Evolutionary conservation across 169 alveolate species (phyloP).

Genomic region (Plasmodium inui): DNA sequence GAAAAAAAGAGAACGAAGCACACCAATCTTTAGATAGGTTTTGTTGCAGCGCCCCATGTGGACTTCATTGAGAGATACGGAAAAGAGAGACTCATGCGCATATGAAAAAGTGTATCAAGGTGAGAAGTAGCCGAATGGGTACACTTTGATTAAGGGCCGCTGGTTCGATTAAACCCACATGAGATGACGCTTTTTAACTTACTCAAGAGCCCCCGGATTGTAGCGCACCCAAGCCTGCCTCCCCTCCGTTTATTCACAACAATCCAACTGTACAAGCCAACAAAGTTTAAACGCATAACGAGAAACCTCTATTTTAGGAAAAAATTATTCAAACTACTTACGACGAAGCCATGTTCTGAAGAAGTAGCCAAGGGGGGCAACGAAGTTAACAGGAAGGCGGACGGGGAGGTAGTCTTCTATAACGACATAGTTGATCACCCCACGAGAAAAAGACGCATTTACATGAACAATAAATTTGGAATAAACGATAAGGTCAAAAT

Average conservation of each 20-base stretch:
- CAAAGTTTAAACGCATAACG: slow-evolving; percentile 51
- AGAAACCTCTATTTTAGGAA: slow-evolving; percentile 57
- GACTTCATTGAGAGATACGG: not conserved
- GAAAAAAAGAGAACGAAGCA: not conserved
- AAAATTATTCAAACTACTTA: slow-evolving; percentile 37
- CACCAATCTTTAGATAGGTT: not conserved
- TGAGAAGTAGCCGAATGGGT: not conserved
- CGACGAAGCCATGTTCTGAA: not conserved
- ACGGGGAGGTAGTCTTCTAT: slow-evolving; percentile 13
- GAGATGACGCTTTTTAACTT: not conserved
- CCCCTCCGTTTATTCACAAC: slow-evolving; percentile 26
- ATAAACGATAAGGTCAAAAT: not conserved
- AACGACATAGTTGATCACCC: slow-evolving; percentile 11
- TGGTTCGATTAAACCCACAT: not conserved
- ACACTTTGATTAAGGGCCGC: not conserved
- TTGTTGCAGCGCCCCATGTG: not conserved
- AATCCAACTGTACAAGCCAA: slow-evolving; percentile 54
- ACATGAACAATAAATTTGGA: slow-evolving; percentile 57
- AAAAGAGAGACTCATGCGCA: not conserved
- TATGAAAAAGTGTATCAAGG: not conserved
- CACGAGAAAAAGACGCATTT: slow-evolving; percentile 43
- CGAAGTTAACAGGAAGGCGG: not conserved
- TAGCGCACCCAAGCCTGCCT: not conserved
- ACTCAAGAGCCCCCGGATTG: not conserved
- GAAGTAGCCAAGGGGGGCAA: not conserved